Percentiles rank a stretch among this genome's conserved stretches.
phyloP scores from a whole-genome alignment of 139 green algal genomes.

The Micromonas commoda region DNA sequence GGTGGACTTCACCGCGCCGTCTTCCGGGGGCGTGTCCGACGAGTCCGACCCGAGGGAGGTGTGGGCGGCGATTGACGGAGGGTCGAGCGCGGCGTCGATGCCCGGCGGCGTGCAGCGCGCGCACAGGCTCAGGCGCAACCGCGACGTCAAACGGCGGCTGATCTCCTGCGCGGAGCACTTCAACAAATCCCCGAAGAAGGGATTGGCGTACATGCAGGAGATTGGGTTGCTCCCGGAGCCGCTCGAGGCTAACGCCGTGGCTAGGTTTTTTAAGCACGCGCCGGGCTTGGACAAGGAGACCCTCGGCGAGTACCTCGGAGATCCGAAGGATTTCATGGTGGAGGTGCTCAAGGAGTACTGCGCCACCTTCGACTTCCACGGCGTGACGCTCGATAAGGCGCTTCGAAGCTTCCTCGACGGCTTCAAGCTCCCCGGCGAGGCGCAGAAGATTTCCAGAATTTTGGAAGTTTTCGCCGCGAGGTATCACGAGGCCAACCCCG shows the following conservation, averaged over 20 bases:
- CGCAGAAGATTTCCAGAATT: constrained; percentile 77
- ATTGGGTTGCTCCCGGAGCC: constrained; percentile 65
- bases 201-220: constrained; percentile 74
- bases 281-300: constrained; percentile 76
- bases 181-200: constrained; percentile 92
- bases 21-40: neutral
- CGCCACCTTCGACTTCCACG: constrained; percentile 66
- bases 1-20: neutral
- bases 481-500: constrained; percentile 43
- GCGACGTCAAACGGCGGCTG: constrained; percentile 66
- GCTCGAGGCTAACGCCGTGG: constrained; percentile 46
- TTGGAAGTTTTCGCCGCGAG: constrained; percentile 54
- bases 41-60: neutral
- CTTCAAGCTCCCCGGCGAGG: constrained; percentile 71
- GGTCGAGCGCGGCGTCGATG: constrained; percentile 1
- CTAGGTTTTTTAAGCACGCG: constrained; percentile 74
- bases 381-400: constrained; percentile 65
- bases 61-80: neutral
- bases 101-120: neutral
- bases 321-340: constrained; percentile 78
- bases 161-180: constrained; percentile 86
- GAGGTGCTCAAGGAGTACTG: constrained; percentile 58
- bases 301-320: constrained; percentile 88
- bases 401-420: constrained; percentile 66
- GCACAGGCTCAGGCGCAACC: constrained; percentile 26